Base-by-base conservation (phyloP, 148 eudicot genomes). In the Pharnaceum exiguum region DNA sequence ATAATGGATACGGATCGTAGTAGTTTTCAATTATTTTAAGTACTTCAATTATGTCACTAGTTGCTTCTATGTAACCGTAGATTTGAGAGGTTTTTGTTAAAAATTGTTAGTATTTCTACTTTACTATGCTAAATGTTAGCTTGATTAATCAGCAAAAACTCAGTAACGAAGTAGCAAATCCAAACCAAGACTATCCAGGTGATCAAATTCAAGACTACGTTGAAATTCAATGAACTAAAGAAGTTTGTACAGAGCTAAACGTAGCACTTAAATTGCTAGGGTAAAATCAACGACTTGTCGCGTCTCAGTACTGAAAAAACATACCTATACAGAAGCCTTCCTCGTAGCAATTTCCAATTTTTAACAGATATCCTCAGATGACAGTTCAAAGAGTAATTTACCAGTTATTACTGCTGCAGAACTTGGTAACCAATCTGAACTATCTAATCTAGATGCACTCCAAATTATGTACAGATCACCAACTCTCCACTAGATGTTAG, bases 221-320 rank as follows among this genome's bases (percentile, higher is more conserved):
- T 59, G 36, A 43, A 35, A 8, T 33, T 24, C 18, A 37, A 46
- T 26, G 42, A 62, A 55, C 43, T 26, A 60, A 13, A 42, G 43
- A 7, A 33, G 33, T 58, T 43, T 54, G 60, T 62, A 62, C 62
- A 69, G 35, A 45, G 44, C 67, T 55, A 62, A 38, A 30, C 7
- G 17, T 38, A 44, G 38, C 26, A 38, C 38, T 46, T 45, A 56
- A 60, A 46, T 4, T 53, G 29, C 43, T 7, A 61, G 29, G 67
- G 58, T 39, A 55, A 38, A 44, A 62, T 48, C 66, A 58, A 40
- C 59, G 65, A 59, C 59, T 59, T 60, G 33, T 46, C 57, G 11
- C 33, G 26, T 35, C 51, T 40, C 10, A 24, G 50, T 24, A 59
- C 18, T n/a, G 27, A 51, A 24, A 31, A 19, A n/a, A n/a, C 59